These are phyloP conservation scores for Musa beccarii DNA, from an alignment of 176 grass and related monocot genomes.

Conservation along the genomic window DNA sequence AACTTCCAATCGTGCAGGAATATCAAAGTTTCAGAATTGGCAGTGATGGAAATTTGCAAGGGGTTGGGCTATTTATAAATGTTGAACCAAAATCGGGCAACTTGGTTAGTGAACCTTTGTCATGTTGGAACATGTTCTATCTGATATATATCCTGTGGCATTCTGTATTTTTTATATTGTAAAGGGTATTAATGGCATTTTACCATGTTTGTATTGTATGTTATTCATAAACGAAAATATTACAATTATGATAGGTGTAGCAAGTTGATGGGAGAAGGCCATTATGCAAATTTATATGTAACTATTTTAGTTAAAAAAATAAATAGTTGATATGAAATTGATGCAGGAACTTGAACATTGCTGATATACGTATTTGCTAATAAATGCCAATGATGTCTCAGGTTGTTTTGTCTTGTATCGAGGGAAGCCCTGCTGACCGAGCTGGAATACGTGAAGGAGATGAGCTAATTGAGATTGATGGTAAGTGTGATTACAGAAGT, in stretches of 20 bases:
- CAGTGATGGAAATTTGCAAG: constrained; percentile 84
- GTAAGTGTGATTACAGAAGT: constrained; percentile 29
- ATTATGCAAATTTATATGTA: background rate
- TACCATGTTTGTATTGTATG: background rate
- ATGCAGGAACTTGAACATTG: background rate
- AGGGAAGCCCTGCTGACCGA: constrained; percentile 85
- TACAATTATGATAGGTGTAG: background rate
- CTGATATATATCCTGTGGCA: background rate
- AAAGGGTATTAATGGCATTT: background rate
- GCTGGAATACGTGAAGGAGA: constrained; percentile 82
- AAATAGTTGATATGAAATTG: background rate
- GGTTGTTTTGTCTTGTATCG: constrained; percentile 86
- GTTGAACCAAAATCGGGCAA: constrained; percentile 60
- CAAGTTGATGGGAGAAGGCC: background rate
- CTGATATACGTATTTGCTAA: background rate
- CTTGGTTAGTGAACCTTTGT: constrained; percentile 36
- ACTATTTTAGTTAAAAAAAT: background rate
- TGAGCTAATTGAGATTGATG: constrained; percentile 85
- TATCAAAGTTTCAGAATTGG: constrained; percentile 95
- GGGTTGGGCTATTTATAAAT: constrained; percentile 88
- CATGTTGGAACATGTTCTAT: background rate
- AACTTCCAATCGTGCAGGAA: constrained; percentile 41
- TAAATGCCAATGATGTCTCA: constrained; percentile 7
- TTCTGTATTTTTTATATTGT: background rate
- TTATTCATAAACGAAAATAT: background rate